Conservation (phyloP, 192 early-diverging fungal species). For the Entomortierella beljakovae region DNA sequence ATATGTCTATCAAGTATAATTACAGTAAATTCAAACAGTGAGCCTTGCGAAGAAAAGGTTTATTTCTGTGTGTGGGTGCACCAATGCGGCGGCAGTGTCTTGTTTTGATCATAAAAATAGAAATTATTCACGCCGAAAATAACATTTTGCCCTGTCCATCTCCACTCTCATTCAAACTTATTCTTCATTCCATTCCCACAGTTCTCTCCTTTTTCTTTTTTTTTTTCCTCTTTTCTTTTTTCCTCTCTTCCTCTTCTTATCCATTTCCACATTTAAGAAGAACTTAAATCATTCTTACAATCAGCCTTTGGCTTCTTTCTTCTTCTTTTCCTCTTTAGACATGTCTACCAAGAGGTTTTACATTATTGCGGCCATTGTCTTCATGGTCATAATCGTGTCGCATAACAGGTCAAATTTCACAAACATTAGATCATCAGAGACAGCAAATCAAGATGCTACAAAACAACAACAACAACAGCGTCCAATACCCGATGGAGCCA, state of each 20-base stretch:
- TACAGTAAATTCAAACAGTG: too few species aligned
- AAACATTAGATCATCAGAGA: constrained; percentile 3
- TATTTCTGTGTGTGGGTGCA: too few species aligned
- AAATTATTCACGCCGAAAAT: too few species aligned
- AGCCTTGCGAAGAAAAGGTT: too few species aligned
- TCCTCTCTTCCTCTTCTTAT: constrained; percentile 1
- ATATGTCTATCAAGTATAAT: neutral
- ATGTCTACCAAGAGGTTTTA: constrained; percentile 35
- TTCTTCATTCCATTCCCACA: neutral
- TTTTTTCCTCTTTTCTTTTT: neutral
- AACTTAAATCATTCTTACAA: neutral
- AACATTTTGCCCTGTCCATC: neutral
- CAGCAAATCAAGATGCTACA: neutral
- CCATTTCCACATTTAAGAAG: neutral
- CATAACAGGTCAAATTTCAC: constrained; percentile 2
- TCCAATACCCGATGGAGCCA: too few species aligned
- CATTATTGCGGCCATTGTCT: constrained; percentile 25
- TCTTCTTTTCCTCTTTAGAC: constrained; percentile 8
- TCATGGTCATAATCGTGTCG: constrained; percentile 32
- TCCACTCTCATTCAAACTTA: neutral
- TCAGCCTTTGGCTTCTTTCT: neutral
- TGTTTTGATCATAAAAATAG: too few species aligned
- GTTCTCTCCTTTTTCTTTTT: neutral
- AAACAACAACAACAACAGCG: neutral
- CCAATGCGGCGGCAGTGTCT: too few species aligned